A percentile compares a stretch with the other conserved stretches of the same genome.
Evolutionary conservation across 208 protist genomes (phyloP).

Genomic region (Trypanosoma boissoni): DNA sequence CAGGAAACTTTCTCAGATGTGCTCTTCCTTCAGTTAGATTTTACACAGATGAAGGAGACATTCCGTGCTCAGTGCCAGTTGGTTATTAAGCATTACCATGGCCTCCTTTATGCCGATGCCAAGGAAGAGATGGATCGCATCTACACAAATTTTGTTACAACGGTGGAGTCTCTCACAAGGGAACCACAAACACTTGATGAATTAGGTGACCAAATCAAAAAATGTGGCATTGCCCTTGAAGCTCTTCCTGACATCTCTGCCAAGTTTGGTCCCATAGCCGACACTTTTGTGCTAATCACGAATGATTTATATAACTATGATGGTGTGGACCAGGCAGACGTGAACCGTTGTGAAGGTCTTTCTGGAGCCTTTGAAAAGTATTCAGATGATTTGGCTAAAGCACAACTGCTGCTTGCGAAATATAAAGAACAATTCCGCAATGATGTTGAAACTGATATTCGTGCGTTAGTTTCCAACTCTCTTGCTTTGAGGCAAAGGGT

Average conservation of each 20-base stretch:
- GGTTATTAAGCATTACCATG: slow-evolving; percentile 95
- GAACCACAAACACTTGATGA: slow-evolving; percentile 93
- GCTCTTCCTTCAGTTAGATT: slow-evolving; percentile 96
- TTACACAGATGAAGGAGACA: slow-evolving; percentile 95
- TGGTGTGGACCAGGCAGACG: slow-evolving; percentile 72
- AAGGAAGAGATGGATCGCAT: slow-evolving; percentile 89
- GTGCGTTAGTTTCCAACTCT: slow-evolving; percentile 82
- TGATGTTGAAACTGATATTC: slow-evolving; percentile 90
- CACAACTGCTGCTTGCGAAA: slow-evolving; percentile 87
- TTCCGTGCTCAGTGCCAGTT: slow-evolving; percentile 94
- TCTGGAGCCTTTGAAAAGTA: slow-evolving; percentile 88
- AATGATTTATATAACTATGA: slow-evolving; percentile 85
- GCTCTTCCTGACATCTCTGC: slow-evolving; percentile 79
- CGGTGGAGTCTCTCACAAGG: slow-evolving; percentile 65
- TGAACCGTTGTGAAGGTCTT: slow-evolving; percentile 84
- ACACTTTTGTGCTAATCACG: slow-evolving; percentile 94
- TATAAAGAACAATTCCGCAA: slow-evolving; percentile 95
- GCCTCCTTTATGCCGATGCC: slow-evolving; percentile 93
- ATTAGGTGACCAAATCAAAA: slow-evolving; percentile 89
- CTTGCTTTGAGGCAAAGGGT: slow-evolving; percentile 83
- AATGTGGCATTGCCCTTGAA: slow-evolving; percentile 74
- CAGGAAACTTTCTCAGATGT: slow-evolving; percentile 95
- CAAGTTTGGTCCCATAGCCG: slow-evolving; percentile 91
- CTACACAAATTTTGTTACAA: slow-evolving; percentile 85
- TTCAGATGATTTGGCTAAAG: slow-evolving; percentile 70